Base-by-base conservation (phyloP, 495 filamentous ascomycete species). In the Cryomyces minteri region DNA sequence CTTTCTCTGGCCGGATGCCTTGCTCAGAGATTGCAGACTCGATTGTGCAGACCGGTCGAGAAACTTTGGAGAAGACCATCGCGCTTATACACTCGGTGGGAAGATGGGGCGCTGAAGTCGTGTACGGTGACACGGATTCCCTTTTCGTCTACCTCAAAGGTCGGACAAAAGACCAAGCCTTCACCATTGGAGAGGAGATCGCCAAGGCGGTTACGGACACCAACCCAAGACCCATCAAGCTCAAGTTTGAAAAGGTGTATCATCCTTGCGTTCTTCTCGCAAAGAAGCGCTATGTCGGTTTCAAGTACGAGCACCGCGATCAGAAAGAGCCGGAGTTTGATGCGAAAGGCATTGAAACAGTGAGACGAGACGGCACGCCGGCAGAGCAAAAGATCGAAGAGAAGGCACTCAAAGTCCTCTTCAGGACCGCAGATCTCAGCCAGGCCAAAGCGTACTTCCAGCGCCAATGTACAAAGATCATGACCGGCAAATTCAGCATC, bases 241-340 rank as follows among this genome's bases (percentile, higher is more conserved):
- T 98, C 48, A 94, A 95, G 58, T 95, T 98, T 55, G 92, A 98
- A 62, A 98, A 98, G 54, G 90, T 98, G 9, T 98, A 98, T 60
- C 79, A 86, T 43, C 92, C 90, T 0, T 95, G 88, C 54, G 76
- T 95, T 0, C 72, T 98, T 4, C 73, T 98, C 0, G 85, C 92
- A 28, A 98, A 96, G 66, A 98, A 98, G 61, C 82, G 90, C 34
- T 98, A 98, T 55, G 92, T 95, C 33, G 90, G 90, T 25, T 95
- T 93, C 68, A 95, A 93, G 58, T 98, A 92, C 62, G 90, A 98
- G 57, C 73, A 71, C 49, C 74, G 72, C 29, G 63, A 71, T 12
- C 88, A 98, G 57, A 67, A 59, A 14, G 76, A 82, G 49, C 92
- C 90, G 18, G 85, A 92, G 14, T 96, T 98, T 50, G 90, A 98